phyloP scores from a whole-genome alignment of 2,329 filamentous ascomycete genomes.

The Sporothrix protearum region DNA sequence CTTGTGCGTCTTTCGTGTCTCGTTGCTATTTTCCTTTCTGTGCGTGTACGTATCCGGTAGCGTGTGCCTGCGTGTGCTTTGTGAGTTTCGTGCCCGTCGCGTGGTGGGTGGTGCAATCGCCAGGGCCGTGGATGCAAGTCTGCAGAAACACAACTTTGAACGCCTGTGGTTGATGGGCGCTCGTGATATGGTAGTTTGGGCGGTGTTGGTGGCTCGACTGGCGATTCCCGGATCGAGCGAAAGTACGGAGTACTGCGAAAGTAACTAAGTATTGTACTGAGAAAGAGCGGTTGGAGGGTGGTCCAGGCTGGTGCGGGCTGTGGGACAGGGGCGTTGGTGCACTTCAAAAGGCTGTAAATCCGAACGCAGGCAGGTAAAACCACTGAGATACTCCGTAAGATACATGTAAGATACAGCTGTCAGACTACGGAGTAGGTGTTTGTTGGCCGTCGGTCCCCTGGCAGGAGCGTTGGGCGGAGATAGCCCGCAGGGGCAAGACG shows the following conservation, averaged over 20 bases:
- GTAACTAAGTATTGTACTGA: too few species aligned
- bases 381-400: too few species aligned
- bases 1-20: background rate
- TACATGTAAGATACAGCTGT: too few species aligned
- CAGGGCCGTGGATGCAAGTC: slow-evolving; percentile 12
- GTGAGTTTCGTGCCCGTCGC: slow-evolving; percentile 6
- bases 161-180: background rate
- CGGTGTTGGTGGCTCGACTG: slow-evolving; percentile 4
- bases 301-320: slow-evolving; percentile 7
- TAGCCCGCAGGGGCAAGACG: background rate
- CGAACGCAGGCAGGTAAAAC: background rate
- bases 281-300: background rate
- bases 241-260: background rate
- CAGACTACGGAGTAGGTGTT: background rate
- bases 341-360: background rate
- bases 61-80: slow-evolving; percentile 8
- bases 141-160: background rate
- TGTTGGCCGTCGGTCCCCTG: background rate
- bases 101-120: slow-evolving; percentile 19
- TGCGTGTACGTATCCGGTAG: slow-evolving; percentile 1
- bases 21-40: background rate
- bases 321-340: background rate
- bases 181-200: slow-evolving; percentile 12
- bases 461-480: background rate
- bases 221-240: slow-evolving; percentile 16